Percentiles rank a stretch among this genome's conserved stretches.
phyloP scores from a whole-genome alignment of 495 filamentous ascomycete species.

The Astrothelium subdiscretum region DNA sequence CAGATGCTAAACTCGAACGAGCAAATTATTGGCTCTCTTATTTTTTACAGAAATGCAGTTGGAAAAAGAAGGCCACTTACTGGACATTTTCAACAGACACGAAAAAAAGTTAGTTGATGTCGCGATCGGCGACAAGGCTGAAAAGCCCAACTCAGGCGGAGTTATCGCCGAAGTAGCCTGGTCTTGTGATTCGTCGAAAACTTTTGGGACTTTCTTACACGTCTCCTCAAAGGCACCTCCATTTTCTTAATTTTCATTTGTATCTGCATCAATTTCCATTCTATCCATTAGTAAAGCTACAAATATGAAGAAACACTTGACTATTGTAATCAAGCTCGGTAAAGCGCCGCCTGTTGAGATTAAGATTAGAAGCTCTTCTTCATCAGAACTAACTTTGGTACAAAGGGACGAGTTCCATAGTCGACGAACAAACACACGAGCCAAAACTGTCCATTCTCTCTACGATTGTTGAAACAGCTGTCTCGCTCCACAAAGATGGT shows the following conservation, averaged over 20 bases:
- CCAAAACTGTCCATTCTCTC: constrained; percentile 86
- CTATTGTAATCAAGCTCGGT: constrained; percentile 93
- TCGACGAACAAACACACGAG: constrained; percentile 92
- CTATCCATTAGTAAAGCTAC: too few relatives aligned
- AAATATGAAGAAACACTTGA: constrained; percentile 49
- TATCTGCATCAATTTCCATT: neutral
- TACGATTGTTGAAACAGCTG: constrained; percentile 84
- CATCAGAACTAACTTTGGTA: neutral
- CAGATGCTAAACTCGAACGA: neutral
- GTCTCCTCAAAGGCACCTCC: neutral
- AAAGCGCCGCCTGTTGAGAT: constrained; percentile 15
- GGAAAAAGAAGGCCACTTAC: neutral
- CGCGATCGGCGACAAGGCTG: neutral
- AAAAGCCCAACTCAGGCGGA: neutral
- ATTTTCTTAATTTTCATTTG: neutral
- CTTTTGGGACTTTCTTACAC: neutral
- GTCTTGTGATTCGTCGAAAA: neutral
- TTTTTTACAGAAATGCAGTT: neutral
- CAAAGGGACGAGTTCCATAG: constrained; percentile 90
- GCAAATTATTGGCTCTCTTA: too few relatives aligned
- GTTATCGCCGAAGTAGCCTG: neutral
- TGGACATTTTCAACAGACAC: neutral
- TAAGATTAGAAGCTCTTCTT: neutral
- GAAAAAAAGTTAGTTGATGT: neutral
- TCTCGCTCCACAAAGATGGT: constrained; percentile 74